phyloP scores from a whole-genome alignment of 2,329 filamentous ascomycete species.

The Cladobotryum protrusum region DNA sequence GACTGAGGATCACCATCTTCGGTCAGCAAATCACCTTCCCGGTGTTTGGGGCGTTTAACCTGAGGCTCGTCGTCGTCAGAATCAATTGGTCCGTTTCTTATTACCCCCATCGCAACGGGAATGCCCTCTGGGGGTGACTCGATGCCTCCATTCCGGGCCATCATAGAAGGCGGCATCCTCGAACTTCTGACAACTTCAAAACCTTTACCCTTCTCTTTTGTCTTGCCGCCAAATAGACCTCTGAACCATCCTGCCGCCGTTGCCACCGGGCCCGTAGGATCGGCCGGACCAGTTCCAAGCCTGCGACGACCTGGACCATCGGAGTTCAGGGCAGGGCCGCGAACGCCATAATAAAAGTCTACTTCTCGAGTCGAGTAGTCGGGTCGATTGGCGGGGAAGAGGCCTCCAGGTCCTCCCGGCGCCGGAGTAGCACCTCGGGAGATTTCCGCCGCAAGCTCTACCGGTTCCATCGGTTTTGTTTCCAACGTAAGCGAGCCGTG shows the following conservation, averaged over 20 bases:
- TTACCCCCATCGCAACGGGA: constrained; percentile 56
- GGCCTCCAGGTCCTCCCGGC: constrained; percentile 26
- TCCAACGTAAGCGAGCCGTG: constrained; percentile 26
- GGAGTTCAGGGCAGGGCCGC: constrained; percentile 79
- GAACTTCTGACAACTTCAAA: constrained; percentile 94
- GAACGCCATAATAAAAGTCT: constrained; percentile 92
- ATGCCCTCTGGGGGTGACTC: constrained; percentile 63
- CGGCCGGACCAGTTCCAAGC: constrained; percentile 86
- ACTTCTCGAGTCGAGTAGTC: constrained; percentile 94
- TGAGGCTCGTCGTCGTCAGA: constrained; percentile 46
- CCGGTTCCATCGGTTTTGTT: constrained; percentile 34
- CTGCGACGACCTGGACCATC: constrained; percentile 74
- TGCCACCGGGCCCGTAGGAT: constrained; percentile 85
- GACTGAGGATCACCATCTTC: constrained; percentile 39
- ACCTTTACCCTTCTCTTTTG: constrained; percentile 90
- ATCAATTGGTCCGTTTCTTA: constrained; percentile 56
- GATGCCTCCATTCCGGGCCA: constrained; percentile 44
- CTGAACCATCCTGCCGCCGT: constrained; percentile 89
- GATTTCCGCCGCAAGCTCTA: constrained; percentile 36
- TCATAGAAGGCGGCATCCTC: constrained; percentile 72
- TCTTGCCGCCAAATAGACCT: constrained; percentile 71
- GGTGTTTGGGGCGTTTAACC: constrained; percentile 20
- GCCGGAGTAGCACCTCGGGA: constrained; percentile 40
- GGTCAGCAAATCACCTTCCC: constrained; percentile 34
- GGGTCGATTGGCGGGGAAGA: constrained; percentile 52